phyloP scores from a whole-genome alignment of 1,284 basidiomycete genomes.

The Ganoderma multipileum region DNA sequence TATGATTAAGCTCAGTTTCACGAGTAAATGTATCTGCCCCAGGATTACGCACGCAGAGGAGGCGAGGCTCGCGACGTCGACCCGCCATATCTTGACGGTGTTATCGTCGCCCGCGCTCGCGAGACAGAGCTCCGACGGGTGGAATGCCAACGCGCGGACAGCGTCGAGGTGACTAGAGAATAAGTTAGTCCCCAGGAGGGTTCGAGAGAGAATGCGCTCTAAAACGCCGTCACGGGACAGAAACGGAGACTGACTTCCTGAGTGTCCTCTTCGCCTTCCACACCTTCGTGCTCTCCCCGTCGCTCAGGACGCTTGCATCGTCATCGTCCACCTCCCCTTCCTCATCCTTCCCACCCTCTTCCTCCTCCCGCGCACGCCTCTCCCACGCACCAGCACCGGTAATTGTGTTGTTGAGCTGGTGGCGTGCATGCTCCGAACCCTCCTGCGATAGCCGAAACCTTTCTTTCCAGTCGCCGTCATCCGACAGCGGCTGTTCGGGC shows the following conservation, averaged over 20 bases:
- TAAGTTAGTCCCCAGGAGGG: slow-evolving; percentile 32
- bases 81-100: slow-evolving; percentile 95
- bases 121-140: slow-evolving; percentile 82
- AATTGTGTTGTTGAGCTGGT: slow-evolving; percentile 35
- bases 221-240: slow-evolving; percentile 45
- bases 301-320: slow-evolving; percentile 66
- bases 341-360: slow-evolving; percentile 61
- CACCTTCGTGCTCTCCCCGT: slow-evolving; percentile 73
- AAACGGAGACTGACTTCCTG: slow-evolving; percentile 79
- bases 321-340: slow-evolving; percentile 52
- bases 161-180: slow-evolving; percentile 87
- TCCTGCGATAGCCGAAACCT: slow-evolving; percentile 69
- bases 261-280: slow-evolving; percentile 88
- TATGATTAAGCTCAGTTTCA: slow-evolving; percentile 41
- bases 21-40: slow-evolving; percentile 22
- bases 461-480: slow-evolving; percentile 85
- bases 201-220: slow-evolving; percentile 18
- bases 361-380: slow-evolving; percentile 47
- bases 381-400: slow-evolving; percentile 48
- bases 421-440: slow-evolving; percentile 48
- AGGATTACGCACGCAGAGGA: slow-evolving; percentile 69
- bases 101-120: slow-evolving; percentile 95
- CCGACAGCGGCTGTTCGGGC: slow-evolving; percentile 69
- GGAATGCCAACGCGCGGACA: slow-evolving; percentile 89
- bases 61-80: slow-evolving; percentile 76